Percentiles rank a stretch among this genome's conserved stretches.
Conservation (phyloP, 2,329 filamentous ascomycete species). For the Helotiales sp. region DNA sequence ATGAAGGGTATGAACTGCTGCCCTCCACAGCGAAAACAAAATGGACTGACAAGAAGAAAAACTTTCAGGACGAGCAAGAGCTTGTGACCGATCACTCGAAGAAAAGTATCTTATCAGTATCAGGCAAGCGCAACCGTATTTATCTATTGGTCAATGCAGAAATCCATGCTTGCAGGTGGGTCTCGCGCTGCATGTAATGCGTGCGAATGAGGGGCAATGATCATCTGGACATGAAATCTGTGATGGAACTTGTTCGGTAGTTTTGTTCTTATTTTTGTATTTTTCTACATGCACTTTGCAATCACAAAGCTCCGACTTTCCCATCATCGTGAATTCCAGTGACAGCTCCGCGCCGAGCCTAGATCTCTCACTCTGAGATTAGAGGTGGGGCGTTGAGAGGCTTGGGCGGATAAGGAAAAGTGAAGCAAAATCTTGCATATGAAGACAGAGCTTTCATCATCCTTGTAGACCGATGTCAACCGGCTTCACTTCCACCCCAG, state of each 20-base stretch:
- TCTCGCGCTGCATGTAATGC: no score
- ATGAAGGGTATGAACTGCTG: neutral
- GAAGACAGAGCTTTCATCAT: neutral
- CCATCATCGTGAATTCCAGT: neutral
- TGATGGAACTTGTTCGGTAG: neutral
- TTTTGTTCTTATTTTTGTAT: no score
- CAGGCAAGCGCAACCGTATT: neutral
- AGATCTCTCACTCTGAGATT: neutral
- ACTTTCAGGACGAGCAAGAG: neutral
- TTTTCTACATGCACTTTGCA: no score
- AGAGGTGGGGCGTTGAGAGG: neutral
- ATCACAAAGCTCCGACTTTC: neutral
- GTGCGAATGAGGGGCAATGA: neutral
- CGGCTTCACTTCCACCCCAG: neutral
- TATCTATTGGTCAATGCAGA: conserved; percentile 6
- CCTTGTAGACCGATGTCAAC: neutral
- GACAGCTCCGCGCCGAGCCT: neutral
- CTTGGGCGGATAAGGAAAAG: neutral
- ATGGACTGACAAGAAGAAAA: conserved; percentile 1
- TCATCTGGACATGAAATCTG: neutral
- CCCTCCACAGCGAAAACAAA: neutral
- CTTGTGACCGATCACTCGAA: no score
- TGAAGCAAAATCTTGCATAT: neutral
- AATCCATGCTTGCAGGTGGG: neutral
- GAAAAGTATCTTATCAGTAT: no score